Base-by-base conservation (phyloP, 129 eudicot species). In the Smallanthus sonchifolius region DNA sequence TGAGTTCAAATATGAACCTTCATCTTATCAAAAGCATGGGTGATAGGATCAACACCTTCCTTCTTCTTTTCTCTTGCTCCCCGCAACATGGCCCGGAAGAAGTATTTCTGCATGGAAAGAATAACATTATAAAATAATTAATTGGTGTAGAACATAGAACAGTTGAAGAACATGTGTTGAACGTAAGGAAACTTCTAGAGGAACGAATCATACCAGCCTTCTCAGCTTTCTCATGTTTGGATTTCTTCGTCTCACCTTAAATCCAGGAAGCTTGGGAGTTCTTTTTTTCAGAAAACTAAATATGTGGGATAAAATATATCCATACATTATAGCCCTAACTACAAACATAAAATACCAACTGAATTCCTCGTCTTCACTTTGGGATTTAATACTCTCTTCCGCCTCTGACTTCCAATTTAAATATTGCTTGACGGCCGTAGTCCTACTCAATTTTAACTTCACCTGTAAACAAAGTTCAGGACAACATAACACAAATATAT, bases 11-110 rank as follows among this genome's bases (percentile, higher is more conserved):
- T 75, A 42, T 64, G 34, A 73, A 92, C 98, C 98, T 89, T 92
- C 98, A 92, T 92, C 77, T 73, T 76, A 77, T 92, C 96, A 79
- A 92, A 92, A 62, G 92, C 96, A 16, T 82, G 83, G 76, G 83
- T 92, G 49, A 92, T 86, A 47, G 98, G 98, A 86, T 92, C 96
- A 71, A 78, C 83, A 34, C 92, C 92, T 42, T 69, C 94, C 76
- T 77, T 83, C 81, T 71, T 84, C 82, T 75, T 92, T n/a, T 69
- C 76, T 83, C 13, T 80, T 59, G 79, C 79, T 66, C 70, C 82
- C 61, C 19, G 68, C 69, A 55, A 38, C 86, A 65, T 78, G 19
- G 72, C 80, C 57, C 64, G 76, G 73, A 83, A 71, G 77, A 85
- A 87, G 66, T 36, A 59, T 92, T 80, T 84, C 97, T 92, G 94